Base-by-base conservation (phyloP, 345 rosid species). In the Eucalyptus albens region DNA sequence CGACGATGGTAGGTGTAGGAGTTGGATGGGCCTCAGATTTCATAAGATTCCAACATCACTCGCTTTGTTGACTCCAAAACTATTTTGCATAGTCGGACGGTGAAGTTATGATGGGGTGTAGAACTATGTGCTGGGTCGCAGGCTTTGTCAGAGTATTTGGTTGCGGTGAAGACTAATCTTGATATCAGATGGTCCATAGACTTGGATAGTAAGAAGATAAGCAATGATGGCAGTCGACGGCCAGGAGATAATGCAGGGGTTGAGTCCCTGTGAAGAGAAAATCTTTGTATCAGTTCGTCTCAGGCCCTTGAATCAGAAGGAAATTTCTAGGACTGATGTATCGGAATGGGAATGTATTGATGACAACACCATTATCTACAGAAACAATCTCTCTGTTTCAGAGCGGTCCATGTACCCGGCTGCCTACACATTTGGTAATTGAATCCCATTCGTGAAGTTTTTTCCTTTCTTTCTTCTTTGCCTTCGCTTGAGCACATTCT, bases 311-410 rank as follows among this genome's bases (percentile, higher is more conserved):
- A 97, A 91, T 93, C 95, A 92, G 90, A 97, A 94, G 93, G 99
- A 97, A 91, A 94, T 90, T 90, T 92, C 94, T 49, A 94, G 92
- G 89, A 90, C 94, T 88, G 99, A 96, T 87, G 94, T 93, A 26
- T 94, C 94, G 3, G 98, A 97, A 92, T 97, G 99, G 96, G 98
- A 97, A 91, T 97, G 98, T 92, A 94, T 97, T 93, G 95, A 92
- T 90, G 95, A 95, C 13, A 91, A 91, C 89, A 97, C 97, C 26
- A 89, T 98, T 87, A 88, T 96, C 88, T 96, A 93, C 94, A 92
- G 94, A 91, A 96, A 95, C 92, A 96, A 90, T 89, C 96, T 96
- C 91, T 94, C 97, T 22, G 92, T 94, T 90, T 94, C 98, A 8
- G 99, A 97, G 90, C 92, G 98, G 86, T 97, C 98, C 89, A 92